Percentiles rank a stretch among this genome's conserved stretches.
Conservation (phyloP, 805 yeast species). For the Spathaspora gorwiae region DNA sequence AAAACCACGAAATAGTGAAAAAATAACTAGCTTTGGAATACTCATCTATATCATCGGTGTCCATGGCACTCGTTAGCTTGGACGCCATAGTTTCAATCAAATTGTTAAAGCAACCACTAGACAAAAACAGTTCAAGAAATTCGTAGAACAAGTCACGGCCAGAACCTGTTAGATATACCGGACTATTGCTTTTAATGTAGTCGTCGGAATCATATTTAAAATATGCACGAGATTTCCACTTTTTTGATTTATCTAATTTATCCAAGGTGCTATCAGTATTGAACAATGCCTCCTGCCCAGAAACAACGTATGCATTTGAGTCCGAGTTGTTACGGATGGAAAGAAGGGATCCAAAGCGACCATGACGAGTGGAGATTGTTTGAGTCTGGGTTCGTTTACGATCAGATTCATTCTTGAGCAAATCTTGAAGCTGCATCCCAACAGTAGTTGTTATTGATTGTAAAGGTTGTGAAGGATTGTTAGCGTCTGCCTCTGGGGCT, state of each 20-base stretch:
- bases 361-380: constrained; percentile 69
- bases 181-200: constrained; percentile 18
- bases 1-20: constrained; percentile 68
- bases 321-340: constrained; percentile 60
- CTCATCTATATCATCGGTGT: constrained; percentile 26
- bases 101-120: constrained; percentile 73
- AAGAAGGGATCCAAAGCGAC: constrained; percentile 82
- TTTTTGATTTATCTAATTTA: constrained; percentile 63
- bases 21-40: constrained; percentile 46
- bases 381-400: constrained; percentile 46
- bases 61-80: constrained; percentile 26
- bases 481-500: neutral
- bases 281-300: constrained; percentile 62
- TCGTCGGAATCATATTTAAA: constrained; percentile 41
- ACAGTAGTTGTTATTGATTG: constrained; percentile 19
- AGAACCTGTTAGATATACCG: constrained; percentile 25
- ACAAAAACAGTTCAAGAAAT: constrained; percentile 47
- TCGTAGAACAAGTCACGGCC: constrained; percentile 36
- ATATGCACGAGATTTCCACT: constrained; percentile 48
- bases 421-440: constrained; percentile 41
- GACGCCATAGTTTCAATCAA: constrained; percentile 50
- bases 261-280: constrained; percentile 51
- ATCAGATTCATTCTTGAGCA: constrained; percentile 59
- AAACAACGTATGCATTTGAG: constrained; percentile 53
- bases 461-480: constrained; percentile 1